phyloP scores from a whole-genome alignment of 441 rosid species.

The Hura crepitans region DNA sequence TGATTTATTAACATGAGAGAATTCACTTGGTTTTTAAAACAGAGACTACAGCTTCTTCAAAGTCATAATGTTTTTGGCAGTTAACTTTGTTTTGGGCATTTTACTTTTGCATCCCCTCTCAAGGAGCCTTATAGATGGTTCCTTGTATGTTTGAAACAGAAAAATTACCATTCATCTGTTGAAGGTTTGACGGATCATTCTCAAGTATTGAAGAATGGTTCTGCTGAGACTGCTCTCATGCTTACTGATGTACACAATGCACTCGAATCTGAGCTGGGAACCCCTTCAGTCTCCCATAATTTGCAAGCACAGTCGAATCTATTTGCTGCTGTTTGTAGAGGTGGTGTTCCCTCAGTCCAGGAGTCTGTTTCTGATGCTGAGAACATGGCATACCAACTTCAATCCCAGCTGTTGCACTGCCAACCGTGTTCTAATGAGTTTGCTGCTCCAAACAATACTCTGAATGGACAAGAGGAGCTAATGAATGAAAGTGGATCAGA shows the following conservation, averaged over 20 bases:
- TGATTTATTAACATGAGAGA: constrained; percentile 1
- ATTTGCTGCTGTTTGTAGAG: constrained; percentile 38
- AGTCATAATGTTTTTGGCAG: not conserved
- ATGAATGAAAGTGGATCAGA: constrained; percentile 52
- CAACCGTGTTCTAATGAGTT: constrained; percentile 34
- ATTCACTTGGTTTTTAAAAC: not conserved
- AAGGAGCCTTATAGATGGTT: constrained; percentile 9
- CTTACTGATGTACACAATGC: constrained; percentile 38
- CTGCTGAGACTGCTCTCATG: constrained; percentile 39
- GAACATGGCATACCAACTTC: constrained; percentile 42
- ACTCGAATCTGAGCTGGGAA: constrained; percentile 42
- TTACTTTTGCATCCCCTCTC: not conserved
- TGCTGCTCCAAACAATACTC: constrained; percentile 28
- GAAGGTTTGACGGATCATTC: constrained; percentile 46
- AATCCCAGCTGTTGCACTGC: constrained; percentile 43
- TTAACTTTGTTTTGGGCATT: not conserved
- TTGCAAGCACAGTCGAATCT: constrained; percentile 35
- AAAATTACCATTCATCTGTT: constrained; percentile 36
- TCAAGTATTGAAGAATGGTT: constrained; percentile 42
- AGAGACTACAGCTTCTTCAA: not conserved
- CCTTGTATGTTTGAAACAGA: constrained; percentile 38
- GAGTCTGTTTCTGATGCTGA: constrained; percentile 43
- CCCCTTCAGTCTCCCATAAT: constrained; percentile 32
- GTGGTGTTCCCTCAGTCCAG: constrained; percentile 33
- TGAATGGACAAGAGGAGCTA: constrained; percentile 35